A percentile compares a stretch with the other conserved stretches of the same genome.
phyloP scores from a whole-genome alignment of 805 yeast species.

The Metschnikowia amazonensis region DNA sequence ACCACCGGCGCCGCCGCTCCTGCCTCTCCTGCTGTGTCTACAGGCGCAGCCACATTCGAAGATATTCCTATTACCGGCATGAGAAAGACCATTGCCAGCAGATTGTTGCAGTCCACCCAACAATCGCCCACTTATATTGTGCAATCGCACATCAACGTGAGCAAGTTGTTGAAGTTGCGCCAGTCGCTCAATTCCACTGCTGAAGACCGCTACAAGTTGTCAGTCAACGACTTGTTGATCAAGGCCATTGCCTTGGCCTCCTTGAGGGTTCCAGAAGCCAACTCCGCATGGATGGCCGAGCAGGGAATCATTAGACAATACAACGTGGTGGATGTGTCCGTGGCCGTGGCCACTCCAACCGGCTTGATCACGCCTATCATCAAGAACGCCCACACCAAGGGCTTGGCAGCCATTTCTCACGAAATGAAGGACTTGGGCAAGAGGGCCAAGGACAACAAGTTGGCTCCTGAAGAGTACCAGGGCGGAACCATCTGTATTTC shows the following conservation, averaged over 20 bases:
- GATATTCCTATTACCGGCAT: constrained; percentile 86
- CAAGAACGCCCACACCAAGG: constrained; percentile 81
- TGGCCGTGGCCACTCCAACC: constrained; percentile 97
- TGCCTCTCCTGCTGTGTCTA: constrained; percentile 38
- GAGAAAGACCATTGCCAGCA: constrained; percentile 91
- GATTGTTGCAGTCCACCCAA: constrained; percentile 82
- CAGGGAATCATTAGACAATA: constrained; percentile 91
- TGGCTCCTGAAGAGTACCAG: constrained; percentile 94
- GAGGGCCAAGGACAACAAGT: constrained; percentile 92
- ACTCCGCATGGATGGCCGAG: constrained; percentile 87
- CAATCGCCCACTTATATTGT: constrained; percentile 90
- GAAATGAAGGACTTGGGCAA: constrained; percentile 90
- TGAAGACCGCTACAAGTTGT: constrained; percentile 82
- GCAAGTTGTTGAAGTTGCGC: constrained; percentile 88
- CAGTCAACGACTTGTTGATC: constrained; percentile 89
- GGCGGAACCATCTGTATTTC: constrained; percentile 99
- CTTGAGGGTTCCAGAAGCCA: constrained; percentile 86
- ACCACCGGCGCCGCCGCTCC: constrained; percentile 32
- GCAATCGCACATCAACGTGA: constrained; percentile 79
- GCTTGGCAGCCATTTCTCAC: constrained; percentile 74
- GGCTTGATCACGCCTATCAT: constrained; percentile 97
- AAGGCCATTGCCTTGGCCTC: constrained; percentile 93
- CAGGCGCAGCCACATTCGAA: constrained; percentile 59
- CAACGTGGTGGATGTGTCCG: constrained; percentile 90
- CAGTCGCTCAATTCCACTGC: constrained; percentile 81